Base-by-base conservation (phyloP, 257 asterid species). In the Ophiorrhiza pumila region DNA sequence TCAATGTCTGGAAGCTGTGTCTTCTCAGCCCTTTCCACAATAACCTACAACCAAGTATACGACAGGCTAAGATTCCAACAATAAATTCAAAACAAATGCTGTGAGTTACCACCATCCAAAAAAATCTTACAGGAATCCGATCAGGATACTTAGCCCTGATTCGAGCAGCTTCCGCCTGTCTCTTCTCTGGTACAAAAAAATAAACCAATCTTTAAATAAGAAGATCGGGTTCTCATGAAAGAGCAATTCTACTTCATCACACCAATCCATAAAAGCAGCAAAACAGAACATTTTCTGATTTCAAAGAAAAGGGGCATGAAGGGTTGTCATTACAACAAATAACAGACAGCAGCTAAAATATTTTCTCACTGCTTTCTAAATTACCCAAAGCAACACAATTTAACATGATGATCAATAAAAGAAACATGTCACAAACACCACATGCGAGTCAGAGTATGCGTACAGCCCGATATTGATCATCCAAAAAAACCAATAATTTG, bases 1-100 rank as follows among this genome's bases (percentile, higher is more conserved):
- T 83, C 87, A 63, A 83, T 83, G 72, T 80, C 82, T 7, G 85
- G 87, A 58, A 83, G 77, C 39, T 83, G 81, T 18, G 83, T 83
- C 46, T 64, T 78, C 59, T 77, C 87, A 13, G 87, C 83, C 66
- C 77, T 83, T 67, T 83, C 87, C 22, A 83, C 87, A 20, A 82
- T 83, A 20, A 83, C 87, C 87, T 83, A 23, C 56, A 80, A 37
- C 37, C 14, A 41, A 47, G n/a, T 20, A 53, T n/a, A 17, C 8
- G 17, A 52, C 0, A 14, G 53, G 45, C 42, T 37, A 67, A 27
- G n/a, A 25, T 6, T 15, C 18, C 20, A 12, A 11, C 3, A 49
- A 11, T 59, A 58, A 20, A 68, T 15, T 32, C 4, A 8, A 49
- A 37, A 35, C 11, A 11, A 1, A 18, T 25, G 42, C 56, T 32